Evolutionary conservation across 805 yeast species (phyloP), one percentile per base, ranked within the genome.

Genomic region (Jamesozyma gamospora): DNA sequence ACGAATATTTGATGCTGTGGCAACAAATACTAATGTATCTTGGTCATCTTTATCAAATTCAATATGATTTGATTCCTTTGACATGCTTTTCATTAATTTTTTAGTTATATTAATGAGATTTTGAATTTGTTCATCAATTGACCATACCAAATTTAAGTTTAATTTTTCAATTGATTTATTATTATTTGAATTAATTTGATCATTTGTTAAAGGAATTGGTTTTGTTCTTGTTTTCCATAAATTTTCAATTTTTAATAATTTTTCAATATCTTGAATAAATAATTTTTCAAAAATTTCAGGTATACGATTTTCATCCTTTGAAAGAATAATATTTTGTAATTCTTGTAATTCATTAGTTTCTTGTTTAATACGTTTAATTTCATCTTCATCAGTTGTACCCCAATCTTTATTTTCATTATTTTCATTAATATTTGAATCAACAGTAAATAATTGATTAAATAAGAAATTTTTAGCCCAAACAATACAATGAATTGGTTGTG

Each of bases 381-480:
- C 88, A 17, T 72, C 74, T 33, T 72, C 67, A 52, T 79, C 79
- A 26, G 75, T 78, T 6, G 81, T 75, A 27, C 83, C 90, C 42
- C 74, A 63, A 44, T 55, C 53, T 14, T 68, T 70, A 7, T 61
- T 68, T 4, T 53, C 59, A 12, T 58, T 58, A 28, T 58, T 58
- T 6, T 65, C 69, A 7, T 60, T 67, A 5, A 49, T 56, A 10
- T n/a, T 4, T 1, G 56, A 55, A 19, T 69, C 71, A 35, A 36
- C 51, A 16, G 77, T 78, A 56, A 87, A 90, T 28, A 92, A 65
- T 53, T 86, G 94, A 18, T 75, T 70, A 55, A 92, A 87, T 37
- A 92, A 63, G 54, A 85, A 94, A 50, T 82, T 85, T 56, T 92
- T 92, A 8, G 96, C 94, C 99, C 99, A 92, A 1, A 94, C 95